These are phyloP conservation scores for Clavariopsis aquatica DNA, from an alignment of 495 filamentous ascomycete species.

Conservation along the genomic window DNA sequence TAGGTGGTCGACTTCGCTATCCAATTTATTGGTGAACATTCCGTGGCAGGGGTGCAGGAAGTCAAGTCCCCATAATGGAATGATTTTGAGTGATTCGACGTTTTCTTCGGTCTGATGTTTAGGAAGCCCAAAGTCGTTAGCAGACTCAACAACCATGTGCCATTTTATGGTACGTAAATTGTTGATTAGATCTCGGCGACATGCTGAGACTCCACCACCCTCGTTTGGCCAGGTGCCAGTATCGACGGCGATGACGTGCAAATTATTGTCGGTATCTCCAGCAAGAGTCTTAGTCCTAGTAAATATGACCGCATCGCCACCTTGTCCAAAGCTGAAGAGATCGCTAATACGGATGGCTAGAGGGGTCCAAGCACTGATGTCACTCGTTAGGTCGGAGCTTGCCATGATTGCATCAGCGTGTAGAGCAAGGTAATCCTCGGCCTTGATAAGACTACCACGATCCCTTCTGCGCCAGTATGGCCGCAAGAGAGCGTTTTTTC, in stretches of 20 bases:
- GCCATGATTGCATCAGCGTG: slow-evolving; percentile 62
- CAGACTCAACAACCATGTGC: slow-evolving; percentile 67
- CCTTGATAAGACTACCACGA: slow-evolving; percentile 54
- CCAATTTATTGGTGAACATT: slow-evolving; percentile 62
- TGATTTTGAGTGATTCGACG: slow-evolving; percentile 64
- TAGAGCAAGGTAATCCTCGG: slow-evolving; percentile 58
- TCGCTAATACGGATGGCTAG: slow-evolving; percentile 64
- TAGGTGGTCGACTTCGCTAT: slow-evolving; percentile 60
- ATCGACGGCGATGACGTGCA: slow-evolving; percentile 66
- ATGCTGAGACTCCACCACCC: slow-evolving; percentile 66
- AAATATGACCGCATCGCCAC: slow-evolving; percentile 58
- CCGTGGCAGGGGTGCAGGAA: slow-evolving; percentile 64
- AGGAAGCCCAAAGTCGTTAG: slow-evolving; percentile 65
- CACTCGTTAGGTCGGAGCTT: slow-evolving; percentile 62
- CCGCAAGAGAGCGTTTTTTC: slow-evolving; percentile 56
- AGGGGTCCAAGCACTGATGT: slow-evolving; percentile 60
- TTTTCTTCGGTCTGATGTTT: slow-evolving; percentile 69
- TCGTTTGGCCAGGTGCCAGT: slow-evolving; percentile 68
- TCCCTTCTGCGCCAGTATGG: slow-evolving; percentile 62
- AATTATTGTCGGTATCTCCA: slow-evolving; percentile 55
- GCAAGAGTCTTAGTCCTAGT: slow-evolving; percentile 48
- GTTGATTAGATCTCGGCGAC: slow-evolving; percentile 69
- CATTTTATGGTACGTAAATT: slow-evolving; percentile 62
- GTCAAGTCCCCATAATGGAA: slow-evolving; percentile 68
- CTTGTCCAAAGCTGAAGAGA: slow-evolving; percentile 64